Base-by-base conservation (phyloP, 306 rosid species). In the Glycine latifolia region DNA sequence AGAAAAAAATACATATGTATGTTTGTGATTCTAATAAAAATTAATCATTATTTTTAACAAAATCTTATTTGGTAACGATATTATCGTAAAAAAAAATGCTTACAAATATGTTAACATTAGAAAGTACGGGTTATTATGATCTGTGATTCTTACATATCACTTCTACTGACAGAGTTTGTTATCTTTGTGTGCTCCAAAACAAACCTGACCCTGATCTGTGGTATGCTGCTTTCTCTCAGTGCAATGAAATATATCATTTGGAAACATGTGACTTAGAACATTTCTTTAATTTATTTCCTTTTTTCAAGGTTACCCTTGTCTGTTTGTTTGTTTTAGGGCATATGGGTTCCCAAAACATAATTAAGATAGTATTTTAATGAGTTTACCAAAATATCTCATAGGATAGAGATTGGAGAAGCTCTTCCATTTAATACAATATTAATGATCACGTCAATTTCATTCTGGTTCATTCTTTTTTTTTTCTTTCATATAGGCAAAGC, bases 151-250 rank as follows among this genome's bases (percentile, higher is more conserved):
- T 33, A 63, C 15, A 63, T 12, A 35, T 63, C 70, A 63, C 17
- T 63, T 66, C 26, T 66, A 66, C 71, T 66, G 71, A 13, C 71
- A 66, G 71, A 66, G 71, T 66, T 66, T 66, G 71, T 66, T 66
- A 66, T 66, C 50, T 66, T 66, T 66, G 71, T 66, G 71, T 66
- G 71, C 71, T 66, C 71, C 71, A 66, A 66, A 66, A 66, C 71
- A 66, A 39, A 66, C 50, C 47, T 12, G 44, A 37, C 47, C 16
- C 47, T n/a, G 41, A 37, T 37, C 26, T 66, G 50, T 39, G 70
- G 4, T 63, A 17, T 37, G 20, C 49, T 66, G 26, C 11, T 10
- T 37, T 65, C 48, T 65, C 16, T 35, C 43, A 13, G 48, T 65
- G 49, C 49, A 13, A 35, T 65, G 71, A 59, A 59, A 59, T 59